Conservation (phyloP, 805 yeast species). For the Ogataea chonburiensis region DNA sequence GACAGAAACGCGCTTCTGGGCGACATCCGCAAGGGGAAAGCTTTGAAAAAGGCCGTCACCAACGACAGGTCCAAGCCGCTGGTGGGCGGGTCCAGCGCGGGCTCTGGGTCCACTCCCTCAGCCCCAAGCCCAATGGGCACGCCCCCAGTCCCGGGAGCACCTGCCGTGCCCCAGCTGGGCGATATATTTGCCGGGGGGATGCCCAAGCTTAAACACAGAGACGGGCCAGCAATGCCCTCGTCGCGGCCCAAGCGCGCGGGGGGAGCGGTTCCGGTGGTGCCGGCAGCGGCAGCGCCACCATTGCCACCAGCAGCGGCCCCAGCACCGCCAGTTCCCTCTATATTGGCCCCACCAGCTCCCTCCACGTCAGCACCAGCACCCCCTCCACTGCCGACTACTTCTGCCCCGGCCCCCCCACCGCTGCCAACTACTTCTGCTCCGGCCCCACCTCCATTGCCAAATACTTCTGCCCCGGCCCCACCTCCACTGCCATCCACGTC, state of each 20-base stretch:
- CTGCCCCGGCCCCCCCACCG: conserved; percentile 20
- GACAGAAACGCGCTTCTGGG: conserved; percentile 64
- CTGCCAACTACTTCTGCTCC: conserved; percentile 24
- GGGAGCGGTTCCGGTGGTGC: conserved; percentile 17
- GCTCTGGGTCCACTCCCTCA: conserved; percentile 26
- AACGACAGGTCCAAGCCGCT: conserved; percentile 64
- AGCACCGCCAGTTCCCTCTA: conserved; percentile 16
- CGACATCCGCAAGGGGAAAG: conserved; percentile 73
- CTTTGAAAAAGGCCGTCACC: conserved; percentile 61
- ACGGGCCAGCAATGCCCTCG: conserved; percentile 24
- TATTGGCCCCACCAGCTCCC: conserved; percentile 29
- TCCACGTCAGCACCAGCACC: conserved; percentile 23
- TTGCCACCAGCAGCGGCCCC: conserved; percentile 25
- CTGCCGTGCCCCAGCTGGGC: conserved; percentile 52
- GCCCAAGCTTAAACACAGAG: conserved; percentile 62
- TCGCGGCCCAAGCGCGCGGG: conserved; percentile 2
- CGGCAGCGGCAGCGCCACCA: conserved; percentile 20
- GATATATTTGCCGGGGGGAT: conserved; percentile 77
- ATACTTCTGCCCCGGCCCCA: conserved; percentile 21
- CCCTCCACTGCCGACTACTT: conserved; percentile 6
- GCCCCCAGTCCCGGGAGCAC: conserved; percentile 21
- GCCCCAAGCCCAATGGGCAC: no score
- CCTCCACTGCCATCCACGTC: conserved; percentile 24
- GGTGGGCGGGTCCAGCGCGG: conserved; percentile 38
- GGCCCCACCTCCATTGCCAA: conserved; percentile 22